A percentile compares a stretch with the other conserved stretches of the same genome.
Conservation (phyloP, 1,139 yeast genomes). For the Taphrina wiesneri region DNA sequence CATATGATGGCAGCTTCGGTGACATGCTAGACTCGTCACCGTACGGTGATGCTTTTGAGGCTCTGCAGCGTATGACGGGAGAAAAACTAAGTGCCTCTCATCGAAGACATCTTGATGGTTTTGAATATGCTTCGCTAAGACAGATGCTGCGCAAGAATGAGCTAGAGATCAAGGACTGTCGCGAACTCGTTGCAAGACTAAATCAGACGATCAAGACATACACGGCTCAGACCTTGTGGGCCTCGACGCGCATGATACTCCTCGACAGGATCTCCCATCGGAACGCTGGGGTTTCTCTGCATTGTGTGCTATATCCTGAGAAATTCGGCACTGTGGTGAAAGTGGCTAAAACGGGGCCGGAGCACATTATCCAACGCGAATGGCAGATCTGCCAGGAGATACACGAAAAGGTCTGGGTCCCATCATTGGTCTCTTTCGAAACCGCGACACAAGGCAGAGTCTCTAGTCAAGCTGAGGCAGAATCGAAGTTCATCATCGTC, state of each 20-base stretch:
- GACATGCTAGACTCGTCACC: neutral
- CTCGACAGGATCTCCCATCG: constrained; percentile 10
- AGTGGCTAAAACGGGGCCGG: constrained; percentile 14
- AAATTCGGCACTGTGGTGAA: constrained; percentile 5
- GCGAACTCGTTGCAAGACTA: constrained; percentile 6
- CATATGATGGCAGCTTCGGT: neutral
- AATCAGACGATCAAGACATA: constrained; percentile 13
- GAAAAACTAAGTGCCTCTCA: constrained; percentile 2
- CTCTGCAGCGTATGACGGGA: constrained; percentile 1
- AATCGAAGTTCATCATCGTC: neutral
- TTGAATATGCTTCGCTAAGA: neutral
- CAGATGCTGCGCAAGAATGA: constrained; percentile 16
- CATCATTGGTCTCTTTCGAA: constrained; percentile 3
- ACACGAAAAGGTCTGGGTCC: neutral
- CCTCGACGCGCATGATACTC: constrained; percentile 4
- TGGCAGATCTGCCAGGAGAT: constrained; percentile 13
- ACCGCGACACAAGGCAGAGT: constrained; percentile 1
- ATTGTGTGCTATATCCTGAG: constrained; percentile 7
- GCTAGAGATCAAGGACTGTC: constrained; percentile 2
- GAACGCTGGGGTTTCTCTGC: constrained; percentile 1
- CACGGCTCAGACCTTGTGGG: constrained; percentile 5
- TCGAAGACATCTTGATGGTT: constrained; percentile 8
- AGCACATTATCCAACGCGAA: constrained; percentile 1
- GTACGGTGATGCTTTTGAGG: neutral
- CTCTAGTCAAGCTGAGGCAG: neutral